A percentile compares a stretch with the other conserved stretches of the same genome.
These are phyloP conservation scores for Russula foetens DNA, from an alignment of 768 basidiomycete species.

Conservation along the genomic window DNA sequence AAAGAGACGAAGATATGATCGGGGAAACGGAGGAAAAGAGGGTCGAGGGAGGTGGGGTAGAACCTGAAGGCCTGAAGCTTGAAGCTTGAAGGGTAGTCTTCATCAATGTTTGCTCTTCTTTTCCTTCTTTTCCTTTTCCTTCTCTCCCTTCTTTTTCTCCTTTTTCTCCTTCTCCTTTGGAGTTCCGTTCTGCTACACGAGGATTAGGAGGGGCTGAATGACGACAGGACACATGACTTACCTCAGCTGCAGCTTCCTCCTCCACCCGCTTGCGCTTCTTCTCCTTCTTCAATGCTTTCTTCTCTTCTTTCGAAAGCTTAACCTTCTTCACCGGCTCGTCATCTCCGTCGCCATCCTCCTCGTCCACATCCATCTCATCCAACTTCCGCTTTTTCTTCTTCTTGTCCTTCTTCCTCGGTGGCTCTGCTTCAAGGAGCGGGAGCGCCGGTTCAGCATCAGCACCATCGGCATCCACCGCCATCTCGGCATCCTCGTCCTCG, in stretches of 20 bases:
- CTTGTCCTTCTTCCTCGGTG: constrained; percentile 30
- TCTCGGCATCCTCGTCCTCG: constrained; percentile 34
- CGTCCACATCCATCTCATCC: constrained; percentile 56
- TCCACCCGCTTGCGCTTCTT: constrained; percentile 53
- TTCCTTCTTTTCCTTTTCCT: constrained; percentile 50
- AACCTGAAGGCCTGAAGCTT: too few species aligned
- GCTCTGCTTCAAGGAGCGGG: constrained; percentile 48
- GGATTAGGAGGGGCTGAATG: neutral
- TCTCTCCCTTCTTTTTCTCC: constrained; percentile 37
- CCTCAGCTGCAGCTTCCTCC: constrained; percentile 38
- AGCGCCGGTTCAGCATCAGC: constrained; percentile 45
- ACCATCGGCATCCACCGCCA: constrained; percentile 34
- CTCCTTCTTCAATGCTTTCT: constrained; percentile 76
- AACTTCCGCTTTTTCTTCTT: constrained; percentile 56
- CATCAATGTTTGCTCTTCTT: constrained; percentile 40
- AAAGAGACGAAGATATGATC: constrained; percentile 13
- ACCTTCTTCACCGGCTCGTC: constrained; percentile 57
- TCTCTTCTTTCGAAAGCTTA: constrained; percentile 78
- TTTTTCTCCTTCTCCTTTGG: constrained; percentile 33
- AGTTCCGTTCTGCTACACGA: constrained; percentile 26
- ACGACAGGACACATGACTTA: constrained; percentile 21
- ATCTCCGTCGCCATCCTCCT: constrained; percentile 19
- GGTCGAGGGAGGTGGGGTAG: neutral
- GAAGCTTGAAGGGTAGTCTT: neutral
- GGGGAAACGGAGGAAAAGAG: neutral